Evolutionary conservation across 2,329 filamentous ascomycete species (phyloP), one percentile per base, ranked within the genome.

Genomic region (Penicillium digitatum): DNA sequence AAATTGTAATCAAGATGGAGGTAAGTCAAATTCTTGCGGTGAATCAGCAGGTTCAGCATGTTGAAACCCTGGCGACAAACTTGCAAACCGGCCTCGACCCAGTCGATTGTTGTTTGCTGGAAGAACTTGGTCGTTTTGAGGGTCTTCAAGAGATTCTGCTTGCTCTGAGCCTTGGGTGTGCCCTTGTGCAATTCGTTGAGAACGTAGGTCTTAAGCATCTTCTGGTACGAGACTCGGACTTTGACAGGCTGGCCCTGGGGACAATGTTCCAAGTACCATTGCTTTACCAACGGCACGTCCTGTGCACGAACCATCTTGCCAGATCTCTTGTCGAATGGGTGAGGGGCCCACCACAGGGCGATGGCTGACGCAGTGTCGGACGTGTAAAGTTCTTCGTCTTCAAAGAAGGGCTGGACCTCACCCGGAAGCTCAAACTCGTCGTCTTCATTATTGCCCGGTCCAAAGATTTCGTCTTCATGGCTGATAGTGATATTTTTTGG

Each of bases 1-100:
- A 99, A 99, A 76, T 99, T 99, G 80, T 97, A 99, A 71, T 99
- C 94, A 52, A 99, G 85, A 80, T 99, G 95, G 53, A 99, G 82
- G 70, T 99, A 99, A 0, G 94, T 99, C 65, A 99, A 78, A 73
- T 99, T 99, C 81, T 99, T 99, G 67, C 94, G 88, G 71, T 99
- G 94, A 63, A 99, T 99, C 63, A 99, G 80, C 50, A 99, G 80
- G 68, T 99, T 99, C 56, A 99, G 80, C 93, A 99, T 99, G 77
- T 99, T 99, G 81, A 96, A 99, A 52, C 94, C 94, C 72, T 99
- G 94, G 48, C 94, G 86, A 73, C 94, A 99, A 59, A 99, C 94
- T 77, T 99, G 95, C 69, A 99, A 82, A 77, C 95, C 94, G 65
- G 95, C 94, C 78, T 99, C 94, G 39, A 99, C 94, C 94, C 94